Evolutionary conservation across 805 yeast species (phyloP).

Genomic region (Candida golubevii): DNA sequence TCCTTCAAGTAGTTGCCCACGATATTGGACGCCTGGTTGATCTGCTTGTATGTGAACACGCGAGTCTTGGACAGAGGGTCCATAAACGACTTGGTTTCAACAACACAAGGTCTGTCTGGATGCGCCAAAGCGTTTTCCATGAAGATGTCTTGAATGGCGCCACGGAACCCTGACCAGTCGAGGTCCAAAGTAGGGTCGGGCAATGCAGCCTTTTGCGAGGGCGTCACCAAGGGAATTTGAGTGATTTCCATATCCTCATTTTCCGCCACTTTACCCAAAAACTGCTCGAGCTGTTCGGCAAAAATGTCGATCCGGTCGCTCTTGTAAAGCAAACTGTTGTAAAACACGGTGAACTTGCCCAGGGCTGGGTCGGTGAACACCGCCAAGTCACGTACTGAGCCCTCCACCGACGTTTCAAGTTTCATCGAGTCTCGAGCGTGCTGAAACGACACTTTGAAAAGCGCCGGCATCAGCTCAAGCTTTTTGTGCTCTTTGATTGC

Average conservation of each 20-base stretch:
- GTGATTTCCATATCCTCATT: conserved; percentile 47
- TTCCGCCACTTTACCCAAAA: conserved; percentile 34
- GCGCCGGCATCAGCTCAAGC: conserved; percentile 55
- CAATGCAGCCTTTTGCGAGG: conserved; percentile 52
- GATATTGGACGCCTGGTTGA: conserved; percentile 87
- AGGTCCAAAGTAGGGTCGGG: conserved; percentile 88
- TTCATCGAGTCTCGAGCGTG: conserved; percentile 37
- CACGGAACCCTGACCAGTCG: conserved; percentile 88
- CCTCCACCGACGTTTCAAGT: conserved; percentile 44
- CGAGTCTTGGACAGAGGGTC: conserved; percentile 55
- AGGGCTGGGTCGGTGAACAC: conserved; percentile 35
- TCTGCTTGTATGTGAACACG: conserved; percentile 78
- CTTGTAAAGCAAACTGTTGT: conserved; percentile 73
- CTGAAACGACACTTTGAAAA: conserved; percentile 60
- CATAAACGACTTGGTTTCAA: conserved; percentile 78
- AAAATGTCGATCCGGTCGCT: conserved; percentile 63
- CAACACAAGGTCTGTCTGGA: conserved; percentile 88
- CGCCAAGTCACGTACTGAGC: conserved; percentile 63
- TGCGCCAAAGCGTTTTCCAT: conserved; percentile 75
- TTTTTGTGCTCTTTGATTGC: conserved; percentile 46
- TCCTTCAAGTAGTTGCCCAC: conserved; percentile 84
- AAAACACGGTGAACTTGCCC: conserved; percentile 45
- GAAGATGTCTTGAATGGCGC: conserved; percentile 96
- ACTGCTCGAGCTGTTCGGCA: conserved; percentile 67
- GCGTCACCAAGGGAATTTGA: conserved; percentile 62